Evolutionary conservation across 2,329 filamentous ascomycete species (phyloP).

Genomic region (Fusarium zealandicum): DNA sequence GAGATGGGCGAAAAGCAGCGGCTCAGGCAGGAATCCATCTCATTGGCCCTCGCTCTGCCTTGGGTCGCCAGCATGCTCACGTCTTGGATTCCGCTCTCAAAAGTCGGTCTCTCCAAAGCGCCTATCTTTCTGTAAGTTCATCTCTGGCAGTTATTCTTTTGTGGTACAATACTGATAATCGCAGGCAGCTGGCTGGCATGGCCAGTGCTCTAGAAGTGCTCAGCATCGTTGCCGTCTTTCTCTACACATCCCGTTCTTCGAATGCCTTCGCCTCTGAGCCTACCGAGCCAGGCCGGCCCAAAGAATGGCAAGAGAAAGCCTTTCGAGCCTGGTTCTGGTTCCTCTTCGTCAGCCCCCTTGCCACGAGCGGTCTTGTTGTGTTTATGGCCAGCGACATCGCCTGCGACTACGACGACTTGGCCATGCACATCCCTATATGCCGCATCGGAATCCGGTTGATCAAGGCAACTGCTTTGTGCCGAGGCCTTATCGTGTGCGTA

Average conservation of each 20-base stretch:
- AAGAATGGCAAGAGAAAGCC: slow-evolving; percentile 15
- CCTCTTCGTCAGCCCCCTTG: slow-evolving; percentile 19
- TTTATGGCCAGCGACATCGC: slow-evolving; percentile 31
- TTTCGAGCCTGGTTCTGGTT: slow-evolving; percentile 29
- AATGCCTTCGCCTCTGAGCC: background rate
- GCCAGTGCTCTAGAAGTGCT: slow-evolving; percentile 29
- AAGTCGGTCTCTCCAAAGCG: slow-evolving; percentile 16
- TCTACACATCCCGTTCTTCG: slow-evolving; percentile 17
- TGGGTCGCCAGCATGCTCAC: slow-evolving; percentile 28
- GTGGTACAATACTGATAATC: background rate
- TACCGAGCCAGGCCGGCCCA: background rate
- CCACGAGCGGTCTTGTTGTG: slow-evolving; percentile 19
- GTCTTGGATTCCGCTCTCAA: slow-evolving; percentile 29
- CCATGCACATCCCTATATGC: slow-evolving; percentile 27
- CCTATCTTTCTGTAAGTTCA: slow-evolving; percentile 23
- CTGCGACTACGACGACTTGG: slow-evolving; percentile 24
- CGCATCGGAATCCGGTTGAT: slow-evolving; percentile 27
- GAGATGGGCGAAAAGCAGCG: slow-evolving; percentile 4
- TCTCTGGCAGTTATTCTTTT: background rate
- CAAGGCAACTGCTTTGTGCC: slow-evolving; percentile 27
- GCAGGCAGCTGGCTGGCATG: slow-evolving; percentile 14
- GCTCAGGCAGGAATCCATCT: slow-evolving; percentile 13
- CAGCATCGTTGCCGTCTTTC: slow-evolving; percentile 25
- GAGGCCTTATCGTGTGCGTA: slow-evolving; percentile 27
- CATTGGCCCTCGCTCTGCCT: slow-evolving; percentile 23